Percentiles rank a stretch among this genome's conserved stretches.
Conservation (phyloP, 2,329 filamentous ascomycete genomes). For the Scolecobasidium constrictum region DNA sequence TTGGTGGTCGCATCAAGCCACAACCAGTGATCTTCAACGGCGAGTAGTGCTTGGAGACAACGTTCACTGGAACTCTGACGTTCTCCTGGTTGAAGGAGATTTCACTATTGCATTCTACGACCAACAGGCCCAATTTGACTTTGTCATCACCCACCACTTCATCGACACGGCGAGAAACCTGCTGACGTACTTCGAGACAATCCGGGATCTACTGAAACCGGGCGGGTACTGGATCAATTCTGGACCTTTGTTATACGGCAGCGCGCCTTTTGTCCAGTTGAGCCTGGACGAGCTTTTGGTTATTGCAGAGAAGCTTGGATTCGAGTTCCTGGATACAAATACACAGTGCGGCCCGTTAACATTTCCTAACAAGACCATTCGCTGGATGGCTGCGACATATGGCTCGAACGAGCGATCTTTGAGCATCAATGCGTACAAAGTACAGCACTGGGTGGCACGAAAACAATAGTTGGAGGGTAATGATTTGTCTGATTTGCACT, state of each 20-base stretch:
- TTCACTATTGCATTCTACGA: conserved; percentile 5
- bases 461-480: too few relatives aligned
- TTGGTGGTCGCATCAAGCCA: conserved; percentile 9
- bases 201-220: conserved; percentile 7
- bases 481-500: too few relatives aligned
- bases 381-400: conserved; percentile 6
- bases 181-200: conserved; percentile 8
- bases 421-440: conserved; percentile 2
- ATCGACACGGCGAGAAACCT: conserved; percentile 9
- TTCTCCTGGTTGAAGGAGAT: conserved; percentile 8
- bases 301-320: conserved; percentile 7
- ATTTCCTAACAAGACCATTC: neutral
- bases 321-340: conserved; percentile 7
- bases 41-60: conserved; percentile 4
- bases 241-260: conserved; percentile 7
- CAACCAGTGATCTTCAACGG: neutral
- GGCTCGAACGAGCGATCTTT: neutral
- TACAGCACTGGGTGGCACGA: conserved; percentile 9
- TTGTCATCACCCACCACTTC: conserved; percentile 8
- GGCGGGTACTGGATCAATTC: conserved; percentile 9
- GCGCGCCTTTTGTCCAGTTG: conserved; percentile 1
- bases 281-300: conserved; percentile 8
- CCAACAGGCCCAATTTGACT: conserved; percentile 5
- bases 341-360: conserved; percentile 6
- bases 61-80: neutral